These are phyloP conservation scores for Leishmania arabica DNA, from an alignment of 208 protist species.

Conservation along the genomic window DNA sequence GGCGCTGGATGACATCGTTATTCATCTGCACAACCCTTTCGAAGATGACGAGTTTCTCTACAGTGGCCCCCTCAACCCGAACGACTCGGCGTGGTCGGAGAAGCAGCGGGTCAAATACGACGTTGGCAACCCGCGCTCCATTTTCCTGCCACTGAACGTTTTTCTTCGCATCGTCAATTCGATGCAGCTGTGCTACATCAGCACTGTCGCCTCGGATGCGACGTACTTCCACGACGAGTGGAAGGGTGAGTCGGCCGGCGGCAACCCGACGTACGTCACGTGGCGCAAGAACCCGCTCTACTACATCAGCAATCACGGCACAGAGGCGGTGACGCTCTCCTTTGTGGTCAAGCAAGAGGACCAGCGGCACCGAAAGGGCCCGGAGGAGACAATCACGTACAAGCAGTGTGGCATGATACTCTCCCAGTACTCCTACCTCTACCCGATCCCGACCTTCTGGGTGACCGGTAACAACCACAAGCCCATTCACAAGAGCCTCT, in stretches of 20 bases:
- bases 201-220: slow-evolving; percentile 34
- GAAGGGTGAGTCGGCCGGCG: slow-evolving; percentile 54
- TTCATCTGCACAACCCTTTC: slow-evolving; percentile 82
- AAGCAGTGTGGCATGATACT: slow-evolving; percentile 75
- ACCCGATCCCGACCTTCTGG: slow-evolving; percentile 58
- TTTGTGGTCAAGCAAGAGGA: slow-evolving; percentile 73
- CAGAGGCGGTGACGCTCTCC: slow-evolving; percentile 35
- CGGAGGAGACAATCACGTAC: slow-evolving; percentile 47
- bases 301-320: slow-evolving; percentile 64
- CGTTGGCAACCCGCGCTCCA: slow-evolving; percentile 49
- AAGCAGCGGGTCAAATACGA: slow-evolving; percentile 44
- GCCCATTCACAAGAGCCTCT: slow-evolving; percentile 72
- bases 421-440: slow-evolving; percentile 38
- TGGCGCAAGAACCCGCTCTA: slow-evolving; percentile 87
- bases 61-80: slow-evolving; percentile 56
- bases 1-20: slow-evolving; percentile 55
- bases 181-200: slow-evolving; percentile 72
- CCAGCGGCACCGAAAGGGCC: slow-evolving; percentile 53
- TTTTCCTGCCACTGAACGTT: slow-evolving; percentile 65
- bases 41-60: slow-evolving; percentile 77
- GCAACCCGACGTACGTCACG: slow-evolving; percentile 69
- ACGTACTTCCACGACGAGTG: slow-evolving; percentile 71
- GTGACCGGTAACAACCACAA: slow-evolving; percentile 83
- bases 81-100: slow-evolving; percentile 53
- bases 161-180: slow-evolving; percentile 60